Base-by-base conservation (phyloP, 2,329 filamentous ascomycete genomes). In the Ciborinia camelliae region DNA sequence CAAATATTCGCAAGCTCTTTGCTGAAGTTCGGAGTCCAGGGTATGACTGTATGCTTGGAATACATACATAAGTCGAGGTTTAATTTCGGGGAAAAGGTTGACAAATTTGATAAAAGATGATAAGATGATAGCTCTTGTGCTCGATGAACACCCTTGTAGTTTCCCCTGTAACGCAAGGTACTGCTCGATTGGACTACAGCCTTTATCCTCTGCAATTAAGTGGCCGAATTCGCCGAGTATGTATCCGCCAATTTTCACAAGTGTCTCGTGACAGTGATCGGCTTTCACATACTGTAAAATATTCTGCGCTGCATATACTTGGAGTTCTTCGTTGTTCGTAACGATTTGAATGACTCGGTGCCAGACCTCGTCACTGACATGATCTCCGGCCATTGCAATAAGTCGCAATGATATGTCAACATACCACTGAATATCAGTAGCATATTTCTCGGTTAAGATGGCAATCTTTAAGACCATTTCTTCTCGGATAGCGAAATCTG, bases 391-490 rank as follows among this genome's bases (percentile, higher is more conserved):
- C 86, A 98, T 93, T 65, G 94, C 92, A 66, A 99, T 93, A 61
- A 99, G 84, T 64, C 94, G 88, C 70, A 99, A 82, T 14, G 95
- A 97, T 71, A 98, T 97, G 75, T 99, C 94, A 68, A 99, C 96
- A 77, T 99, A 99, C 95, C 95, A 99, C 79, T 98, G 94, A 26
- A 97, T 91, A 74, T 99, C 95, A 0, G 93, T 97, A 30, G 95
- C 95, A 76, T 99, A 99, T 76, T 98, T 98, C 76, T 99, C 95
- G 0, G 96, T 98, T 69, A 99, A 78, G 73, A 99, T 99, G 61
- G 95, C 95, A 77, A 99, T 97, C 80, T 99, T 99, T 68, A 99
- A 82, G 4, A 98, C 95, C 95, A 99, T 99, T 77, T 99, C 95
- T 79, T 99, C 96, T 68, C 96, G 87, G 72, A 99, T 97, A 6